A percentile compares a stretch with the other conserved stretches of the same genome.
Conservation (phyloP, 345 rosid species). For the Toxicodendron radicans region DNA sequence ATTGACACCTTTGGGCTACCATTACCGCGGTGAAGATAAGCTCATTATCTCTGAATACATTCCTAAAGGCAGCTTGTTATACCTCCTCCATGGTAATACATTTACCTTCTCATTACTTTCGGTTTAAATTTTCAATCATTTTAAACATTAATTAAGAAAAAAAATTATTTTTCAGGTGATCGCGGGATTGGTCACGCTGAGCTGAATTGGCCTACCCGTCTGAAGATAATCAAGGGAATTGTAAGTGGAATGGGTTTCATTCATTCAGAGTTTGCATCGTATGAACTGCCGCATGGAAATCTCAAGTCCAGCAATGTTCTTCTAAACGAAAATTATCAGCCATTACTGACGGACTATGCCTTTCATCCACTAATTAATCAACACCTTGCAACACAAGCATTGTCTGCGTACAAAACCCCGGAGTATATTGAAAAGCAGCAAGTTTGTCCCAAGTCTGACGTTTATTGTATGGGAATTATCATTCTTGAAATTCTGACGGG, state of each 20-base stretch:
- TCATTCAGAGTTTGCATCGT: slow-evolving; percentile 50
- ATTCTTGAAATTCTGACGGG: slow-evolving; percentile 81
- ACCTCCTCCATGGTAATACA: slow-evolving; percentile 72
- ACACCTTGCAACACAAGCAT: slow-evolving; percentile 34
- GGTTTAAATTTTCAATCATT: too few species aligned
- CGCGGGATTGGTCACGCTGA: slow-evolving; percentile 51
- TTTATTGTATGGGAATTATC: slow-evolving; percentile 73
- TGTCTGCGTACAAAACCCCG: slow-evolving; percentile 66
- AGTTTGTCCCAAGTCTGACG: slow-evolving; percentile 67
- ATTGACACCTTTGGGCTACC: slow-evolving; percentile 78
- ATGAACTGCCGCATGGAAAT: slow-evolving; percentile 79
- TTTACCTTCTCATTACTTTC: too few species aligned
- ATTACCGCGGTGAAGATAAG: slow-evolving; percentile 82
- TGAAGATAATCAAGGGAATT: slow-evolving; percentile 62
- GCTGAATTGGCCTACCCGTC: slow-evolving; percentile 63
- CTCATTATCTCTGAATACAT: slow-evolving; percentile 74
- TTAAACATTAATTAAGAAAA: not conserved
- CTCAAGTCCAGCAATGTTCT: slow-evolving; percentile 88
- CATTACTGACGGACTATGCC: slow-evolving; percentile 67
- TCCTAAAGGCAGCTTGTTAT: slow-evolving; percentile 80
- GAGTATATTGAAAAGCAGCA: slow-evolving; percentile 45
- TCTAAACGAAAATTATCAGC: slow-evolving; percentile 48
- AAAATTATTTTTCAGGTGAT: slow-evolving; percentile 31
- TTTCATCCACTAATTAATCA: slow-evolving; percentile 50
- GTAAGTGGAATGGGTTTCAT: slow-evolving; percentile 62